Evolutionary conservation across 345 rosid species (phyloP).

Genomic region (Aquilaria malaccensis): DNA sequence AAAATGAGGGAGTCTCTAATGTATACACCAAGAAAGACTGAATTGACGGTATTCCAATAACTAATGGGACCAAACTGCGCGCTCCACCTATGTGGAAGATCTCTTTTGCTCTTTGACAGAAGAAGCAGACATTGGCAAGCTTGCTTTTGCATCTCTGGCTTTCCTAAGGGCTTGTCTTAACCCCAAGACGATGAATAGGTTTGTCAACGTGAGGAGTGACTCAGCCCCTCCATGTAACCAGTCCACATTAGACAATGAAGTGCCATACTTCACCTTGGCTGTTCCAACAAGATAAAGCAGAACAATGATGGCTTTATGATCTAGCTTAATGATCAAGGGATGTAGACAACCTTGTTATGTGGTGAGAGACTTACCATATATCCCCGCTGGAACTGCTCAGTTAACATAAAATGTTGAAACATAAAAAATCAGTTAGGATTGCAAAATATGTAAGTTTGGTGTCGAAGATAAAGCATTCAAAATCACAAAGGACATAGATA

Average conservation of each 20-base stretch:
- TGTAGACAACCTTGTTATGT: constrained; percentile 1
- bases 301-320: not conserved
- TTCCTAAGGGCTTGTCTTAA: constrained; percentile 67
- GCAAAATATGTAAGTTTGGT: constrained; percentile 7
- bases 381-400: constrained; percentile 82
- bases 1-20: not conserved
- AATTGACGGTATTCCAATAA: not conserved
- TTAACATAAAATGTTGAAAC: constrained; percentile 13
- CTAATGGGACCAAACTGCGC: not conserved
- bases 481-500: not conserved
- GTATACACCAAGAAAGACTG: not conserved
- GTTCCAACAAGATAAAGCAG: constrained; percentile 18
- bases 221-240: constrained; percentile 97
- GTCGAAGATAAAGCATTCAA: not conserved
- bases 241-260: constrained; percentile 88
- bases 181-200: constrained; percentile 82
- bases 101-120: constrained; percentile 25
- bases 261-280: constrained; percentile 88
- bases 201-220: constrained; percentile 79
- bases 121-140: constrained; percentile 16
- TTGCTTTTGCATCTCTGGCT: constrained; percentile 23
- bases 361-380: constrained; percentile 53
- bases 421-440: constrained; percentile 19
- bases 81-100: constrained; percentile 24
- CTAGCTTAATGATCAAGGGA: not conserved